A percentile compares a stretch with the other conserved stretches of the same genome.
Conservation (phyloP, 75 land plant species). For the Sequoia sempervirens region DNA sequence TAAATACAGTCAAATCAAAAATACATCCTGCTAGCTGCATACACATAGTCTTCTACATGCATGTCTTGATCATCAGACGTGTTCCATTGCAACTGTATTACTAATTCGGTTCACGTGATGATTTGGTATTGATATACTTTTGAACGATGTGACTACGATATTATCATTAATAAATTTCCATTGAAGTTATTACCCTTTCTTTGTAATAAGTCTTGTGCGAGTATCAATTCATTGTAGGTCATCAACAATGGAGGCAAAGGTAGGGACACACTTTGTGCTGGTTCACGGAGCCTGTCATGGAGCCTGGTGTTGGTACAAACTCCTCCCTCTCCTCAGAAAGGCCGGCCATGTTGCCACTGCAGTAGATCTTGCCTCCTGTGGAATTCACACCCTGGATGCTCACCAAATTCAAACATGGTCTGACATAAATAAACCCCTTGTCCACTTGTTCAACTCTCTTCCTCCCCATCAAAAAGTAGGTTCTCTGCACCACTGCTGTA, state of each 20-base stretch:
- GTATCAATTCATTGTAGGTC: constrained; percentile 13
- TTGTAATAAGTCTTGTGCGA: too few relatives aligned
- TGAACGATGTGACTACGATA: too few relatives aligned
- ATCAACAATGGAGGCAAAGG: constrained; percentile 5
- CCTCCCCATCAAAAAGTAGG: constrained; percentile 36
- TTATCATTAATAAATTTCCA: too few relatives aligned
- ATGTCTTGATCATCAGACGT: too few relatives aligned
- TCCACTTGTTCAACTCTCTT: constrained; percentile 25
- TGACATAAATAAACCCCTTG: constrained; percentile 41
- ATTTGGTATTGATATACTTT: too few relatives aligned
- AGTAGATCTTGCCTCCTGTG: constrained; percentile 34
- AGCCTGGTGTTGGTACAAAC: constrained; percentile 58
- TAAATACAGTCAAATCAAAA: too few relatives aligned
- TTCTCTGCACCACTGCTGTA: constrained; percentile 40
- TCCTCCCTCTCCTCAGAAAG: constrained; percentile 18
- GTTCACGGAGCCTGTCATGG: constrained; percentile 59
- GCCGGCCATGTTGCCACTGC: constrained; percentile 43
- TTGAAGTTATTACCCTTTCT: too few relatives aligned
- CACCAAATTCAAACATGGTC: constrained; percentile 24
- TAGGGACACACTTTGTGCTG: constrained; percentile 30
- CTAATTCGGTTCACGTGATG: too few relatives aligned
- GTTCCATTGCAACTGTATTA: too few relatives aligned
- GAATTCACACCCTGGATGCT: constrained; percentile 14
- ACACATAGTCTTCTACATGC: too few relatives aligned
- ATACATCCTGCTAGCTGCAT: too few relatives aligned